phyloP scores from a whole-genome alignment of 148 eudicot species.

The Spergularia marina region DNA sequence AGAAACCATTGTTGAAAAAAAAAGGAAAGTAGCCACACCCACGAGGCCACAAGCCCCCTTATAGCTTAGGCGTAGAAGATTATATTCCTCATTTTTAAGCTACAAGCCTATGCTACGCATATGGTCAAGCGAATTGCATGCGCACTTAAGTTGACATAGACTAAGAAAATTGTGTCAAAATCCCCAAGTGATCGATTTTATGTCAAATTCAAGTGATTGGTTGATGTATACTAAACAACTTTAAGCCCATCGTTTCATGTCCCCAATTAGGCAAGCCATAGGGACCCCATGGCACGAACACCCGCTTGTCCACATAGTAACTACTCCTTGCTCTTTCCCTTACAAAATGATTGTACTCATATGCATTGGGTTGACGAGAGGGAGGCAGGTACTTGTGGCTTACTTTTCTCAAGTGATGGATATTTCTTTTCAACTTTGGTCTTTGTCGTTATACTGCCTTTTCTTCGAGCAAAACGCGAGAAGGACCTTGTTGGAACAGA shows the following conservation, averaged over 20 bases:
- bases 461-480: background rate
- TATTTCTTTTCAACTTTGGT: slow-evolving; percentile 8
- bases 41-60: background rate
- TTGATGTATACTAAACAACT: slow-evolving; percentile 34
- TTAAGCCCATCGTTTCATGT: slow-evolving; percentile 38
- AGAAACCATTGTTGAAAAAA: background rate
- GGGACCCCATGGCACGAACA: slow-evolving; percentile 35
- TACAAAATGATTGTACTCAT: slow-evolving; percentile 30
- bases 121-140: slow-evolving; percentile 25
- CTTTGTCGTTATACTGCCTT: background rate
- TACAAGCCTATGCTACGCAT: background rate
- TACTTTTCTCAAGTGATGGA: slow-evolving; percentile 24
- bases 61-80: slow-evolving; percentile 10
- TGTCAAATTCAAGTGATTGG: slow-evolving; percentile 30
- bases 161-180: slow-evolving; percentile 25
- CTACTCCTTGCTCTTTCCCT: slow-evolving; percentile 13
- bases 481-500: no score
- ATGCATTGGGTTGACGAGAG: slow-evolving; percentile 9
- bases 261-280: slow-evolving; percentile 39
- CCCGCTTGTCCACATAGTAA: slow-evolving; percentile 27
- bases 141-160: slow-evolving; percentile 34
- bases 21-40: no score
- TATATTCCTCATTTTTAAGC: slow-evolving; percentile 5
- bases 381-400: slow-evolving; percentile 24
- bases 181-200: slow-evolving; percentile 21